Evolutionary conservation across 495 filamentous ascomycete species (phyloP), one percentile per base, ranked within the genome.

Genomic region (Podospora tetraspora): DNA sequence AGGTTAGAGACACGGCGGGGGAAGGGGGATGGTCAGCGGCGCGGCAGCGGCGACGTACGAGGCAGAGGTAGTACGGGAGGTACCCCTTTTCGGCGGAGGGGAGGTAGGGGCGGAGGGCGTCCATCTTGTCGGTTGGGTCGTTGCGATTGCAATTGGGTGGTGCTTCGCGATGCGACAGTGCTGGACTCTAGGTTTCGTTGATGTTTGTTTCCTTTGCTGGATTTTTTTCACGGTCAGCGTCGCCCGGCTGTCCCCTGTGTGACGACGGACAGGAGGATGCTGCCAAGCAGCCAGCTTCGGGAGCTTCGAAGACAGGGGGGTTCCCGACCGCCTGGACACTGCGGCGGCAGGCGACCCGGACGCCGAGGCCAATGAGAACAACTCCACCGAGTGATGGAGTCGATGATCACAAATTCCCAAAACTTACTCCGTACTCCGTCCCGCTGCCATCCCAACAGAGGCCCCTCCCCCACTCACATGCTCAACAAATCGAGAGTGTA

Each of bases 41-140:
- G 34, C 34, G 34, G 29, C 29, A 10, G 27, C 27, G 8, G 8
- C 23, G 21, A 74, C 81, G 64, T 79, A 85, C 83, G n/a, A 80
- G 66, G 30, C 80, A 75, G 62, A 85, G 78, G 69, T 84, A 84
- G 63, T 81, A 81, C 21, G 82, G 82, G 13, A 84, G 71, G 64
- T 80, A 78, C 21, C 82, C 82, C 65, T 83, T 78, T 62, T 78
- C 76, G 43, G 70, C 77, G 1, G 74, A 71, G 16, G 82, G 82
- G 24, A 84, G 74, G 66, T 73, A 79, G 16, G 63, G 66, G 65
- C 74, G 72, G 13, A 84, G 63, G 3, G 69, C n/a, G 32, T 83
- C 80, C 76, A 84, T 79, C 37, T 67, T 71, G 59, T 30, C 52
- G 22, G 30, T 43, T 58, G 25, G 27, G 58, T 63, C 62, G 34